Evolutionary conservation across 208 protist species (phyloP), one percentile per base, ranked within the genome.

Genomic region (Acanthamoeba lenticulata): DNA sequence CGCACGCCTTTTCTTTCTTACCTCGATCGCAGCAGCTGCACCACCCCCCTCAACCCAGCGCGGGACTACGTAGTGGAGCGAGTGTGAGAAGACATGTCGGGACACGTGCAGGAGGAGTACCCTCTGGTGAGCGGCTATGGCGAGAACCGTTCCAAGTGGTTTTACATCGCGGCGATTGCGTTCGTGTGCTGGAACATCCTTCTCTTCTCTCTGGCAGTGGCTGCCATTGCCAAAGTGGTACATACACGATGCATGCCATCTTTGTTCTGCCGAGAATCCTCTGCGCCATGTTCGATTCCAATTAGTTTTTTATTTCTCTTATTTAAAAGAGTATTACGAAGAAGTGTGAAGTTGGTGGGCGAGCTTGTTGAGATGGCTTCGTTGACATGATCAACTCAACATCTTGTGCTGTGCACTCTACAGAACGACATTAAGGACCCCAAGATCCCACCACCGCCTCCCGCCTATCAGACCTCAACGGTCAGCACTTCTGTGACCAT

Each of bases 351-450:
- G n/a, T n/a, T n/a, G n/a, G n/a, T n/a, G n/a, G n/a, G n/a, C n/a
- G n/a, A n/a, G n/a, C n/a, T n/a, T n/a, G n/a, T n/a, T n/a, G n/a
- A n/a, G n/a, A n/a, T n/a, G n/a, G n/a, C n/a, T n/a, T n/a, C n/a
- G n/a, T n/a, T n/a, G n/a, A n/a, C n/a, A n/a, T n/a, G n/a, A n/a
- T n/a, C 21, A 69, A 36, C 60, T 69, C 6, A 52, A 19, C 45
- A 52, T 19, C 45, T 21, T 69, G 60, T 69, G n/a, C n/a, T n/a
- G n/a, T n/a, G 21, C 19, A 29, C 27, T 69, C 27, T 69, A 19
- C 65, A 74, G 65, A 74, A 74, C 65, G 38, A 74, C 65, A 74
- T 74, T 29, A 74, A 74, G 65, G 65, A 74, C 32, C 65, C 65
- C 65, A 74, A 34, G 32, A 6, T 40, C 13, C 65, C 65, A 17